phyloP scores from a whole-genome alignment of 495 filamentous ascomycete species.

The Bathelium albidoporum region DNA sequence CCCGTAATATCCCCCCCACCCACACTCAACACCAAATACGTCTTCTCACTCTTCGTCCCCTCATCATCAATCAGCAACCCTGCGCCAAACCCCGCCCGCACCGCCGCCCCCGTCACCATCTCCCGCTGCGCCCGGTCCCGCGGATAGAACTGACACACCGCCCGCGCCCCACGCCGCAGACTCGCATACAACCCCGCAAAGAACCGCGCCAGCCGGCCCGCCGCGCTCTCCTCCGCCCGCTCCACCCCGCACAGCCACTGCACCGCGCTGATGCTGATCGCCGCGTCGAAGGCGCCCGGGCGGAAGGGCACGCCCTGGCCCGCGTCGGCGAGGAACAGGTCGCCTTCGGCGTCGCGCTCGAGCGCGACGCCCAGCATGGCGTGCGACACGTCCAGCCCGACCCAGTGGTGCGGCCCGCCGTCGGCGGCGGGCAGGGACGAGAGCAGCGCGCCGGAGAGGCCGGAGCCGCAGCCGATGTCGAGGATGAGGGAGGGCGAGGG shows the following conservation, averaged over 20 bases:
- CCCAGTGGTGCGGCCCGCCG: constrained; percentile 82
- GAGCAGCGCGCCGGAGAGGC: constrained; percentile 87
- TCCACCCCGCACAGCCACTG: constrained; percentile 99
- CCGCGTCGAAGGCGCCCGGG: constrained; percentile 85
- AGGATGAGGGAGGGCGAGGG: constrained; percentile 75
- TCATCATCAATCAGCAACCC: constrained; percentile 92
- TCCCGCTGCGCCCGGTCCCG: constrained; percentile 83
- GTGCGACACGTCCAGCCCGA: constrained; percentile 89
- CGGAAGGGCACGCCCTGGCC: constrained; percentile 94
- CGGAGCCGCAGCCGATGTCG: constrained; percentile 90
- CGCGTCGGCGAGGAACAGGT: constrained; percentile 83
- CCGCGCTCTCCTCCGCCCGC: constrained; percentile 64
- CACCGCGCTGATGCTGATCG: constrained; percentile 85
- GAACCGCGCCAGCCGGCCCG: constrained; percentile 68
- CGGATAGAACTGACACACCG: constrained; percentile 96
- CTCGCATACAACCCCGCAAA: constrained; percentile 86
- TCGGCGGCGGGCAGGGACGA: constrained; percentile 52
- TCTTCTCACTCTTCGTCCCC: constrained; percentile 86
- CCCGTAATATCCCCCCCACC: constrained; percentile 70
- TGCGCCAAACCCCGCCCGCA: constrained; percentile 89
- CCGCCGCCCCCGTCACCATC: constrained; percentile 83
- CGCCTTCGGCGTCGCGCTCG: constrained; percentile 83
- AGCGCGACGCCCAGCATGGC: constrained; percentile 89
- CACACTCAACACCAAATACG: constrained; percentile 89
- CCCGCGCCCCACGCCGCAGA: constrained; percentile 73